Conservation (phyloP, 1,284 basidiomycete genomes). For the Tilletia setariae region DNA sequence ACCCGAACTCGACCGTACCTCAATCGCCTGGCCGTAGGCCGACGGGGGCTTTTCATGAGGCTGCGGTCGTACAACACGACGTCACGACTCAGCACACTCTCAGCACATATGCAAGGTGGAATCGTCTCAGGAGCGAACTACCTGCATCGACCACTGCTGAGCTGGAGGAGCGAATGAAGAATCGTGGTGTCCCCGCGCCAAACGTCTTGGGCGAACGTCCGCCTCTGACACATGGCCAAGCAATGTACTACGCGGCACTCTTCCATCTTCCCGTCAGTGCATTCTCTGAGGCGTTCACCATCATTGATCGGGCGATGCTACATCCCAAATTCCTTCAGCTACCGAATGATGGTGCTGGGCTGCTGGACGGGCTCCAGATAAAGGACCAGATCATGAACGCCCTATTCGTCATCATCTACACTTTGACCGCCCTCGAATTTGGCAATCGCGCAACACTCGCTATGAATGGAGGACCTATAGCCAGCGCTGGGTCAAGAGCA, state of each 20-base stretch:
- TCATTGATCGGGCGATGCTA: constrained; percentile 5
- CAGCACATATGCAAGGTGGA: background rate
- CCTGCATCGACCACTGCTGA: background rate
- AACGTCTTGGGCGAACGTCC: background rate
- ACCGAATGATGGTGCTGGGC: constrained; percentile 7
- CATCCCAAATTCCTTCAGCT: background rate
- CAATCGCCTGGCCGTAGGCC: no score
- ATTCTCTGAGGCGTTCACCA: constrained; percentile 5
- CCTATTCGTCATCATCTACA: constrained; percentile 2
- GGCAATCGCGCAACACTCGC: background rate
- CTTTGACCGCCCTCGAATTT: background rate
- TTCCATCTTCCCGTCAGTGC: background rate
- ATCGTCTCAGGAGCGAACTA: background rate
- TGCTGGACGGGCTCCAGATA: constrained; percentile 9
- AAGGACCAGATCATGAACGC: constrained; percentile 10
- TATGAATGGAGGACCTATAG: no score
- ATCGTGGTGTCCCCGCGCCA: background rate
- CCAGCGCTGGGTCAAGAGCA: background rate
- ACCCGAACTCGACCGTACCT: no score
- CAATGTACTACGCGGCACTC: background rate
- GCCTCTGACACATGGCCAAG: background rate
- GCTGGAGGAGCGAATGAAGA: constrained; percentile 12
- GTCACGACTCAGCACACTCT: background rate
- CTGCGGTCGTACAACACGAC: background rate
- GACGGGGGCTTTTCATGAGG: no score